Evolutionary conservation across 352 stramenopile species (phyloP).

Genomic region (Globisporangium spinosum): DNA sequence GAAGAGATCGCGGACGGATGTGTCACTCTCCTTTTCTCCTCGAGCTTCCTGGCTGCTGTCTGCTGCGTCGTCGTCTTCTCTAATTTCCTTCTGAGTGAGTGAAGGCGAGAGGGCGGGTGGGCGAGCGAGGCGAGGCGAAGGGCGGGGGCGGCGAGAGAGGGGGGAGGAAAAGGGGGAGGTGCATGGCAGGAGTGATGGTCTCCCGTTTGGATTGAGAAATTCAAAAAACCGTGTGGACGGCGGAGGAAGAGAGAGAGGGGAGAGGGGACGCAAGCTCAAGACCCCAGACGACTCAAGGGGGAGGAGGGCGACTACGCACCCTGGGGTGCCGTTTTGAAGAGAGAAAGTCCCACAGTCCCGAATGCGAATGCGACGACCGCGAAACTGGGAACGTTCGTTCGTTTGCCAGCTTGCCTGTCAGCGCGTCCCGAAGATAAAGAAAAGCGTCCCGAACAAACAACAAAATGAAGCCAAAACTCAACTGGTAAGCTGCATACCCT

Average conservation of each 20-base stretch:
- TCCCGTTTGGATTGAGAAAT: constrained; percentile 32
- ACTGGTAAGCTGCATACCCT: not conserved
- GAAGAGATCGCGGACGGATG: not conserved
- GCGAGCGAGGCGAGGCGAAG: not conserved
- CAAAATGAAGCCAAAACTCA: not conserved
- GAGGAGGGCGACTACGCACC: constrained; percentile 6
- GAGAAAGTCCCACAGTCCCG: constrained; percentile 15
- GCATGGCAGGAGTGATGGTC: constrained; percentile 24
- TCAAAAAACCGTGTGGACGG: constrained; percentile 29
- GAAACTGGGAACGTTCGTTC: not conserved
- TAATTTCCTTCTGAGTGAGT: constrained; percentile 17
- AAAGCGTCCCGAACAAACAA: not conserved
- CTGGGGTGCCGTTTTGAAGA: constrained; percentile 10
- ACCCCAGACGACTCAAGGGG: not conserved
- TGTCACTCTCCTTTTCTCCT: not conserved
- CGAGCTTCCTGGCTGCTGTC: not conserved
- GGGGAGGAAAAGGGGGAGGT: constrained; percentile 15
- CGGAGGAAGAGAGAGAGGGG: constrained; percentile 17
- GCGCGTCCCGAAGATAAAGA: not conserved
- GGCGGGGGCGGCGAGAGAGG: constrained; percentile 16
- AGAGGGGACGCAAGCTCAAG: constrained; percentile 5
- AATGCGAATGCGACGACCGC: constrained; percentile 11
- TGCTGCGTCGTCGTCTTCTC: constrained; percentile 13
- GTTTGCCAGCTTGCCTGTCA: too few species aligned
- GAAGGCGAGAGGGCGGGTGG: not conserved